phyloP scores from a whole-genome alignment of 2,329 filamentous ascomycete species.

The Hymenoscyphus infarciens region DNA sequence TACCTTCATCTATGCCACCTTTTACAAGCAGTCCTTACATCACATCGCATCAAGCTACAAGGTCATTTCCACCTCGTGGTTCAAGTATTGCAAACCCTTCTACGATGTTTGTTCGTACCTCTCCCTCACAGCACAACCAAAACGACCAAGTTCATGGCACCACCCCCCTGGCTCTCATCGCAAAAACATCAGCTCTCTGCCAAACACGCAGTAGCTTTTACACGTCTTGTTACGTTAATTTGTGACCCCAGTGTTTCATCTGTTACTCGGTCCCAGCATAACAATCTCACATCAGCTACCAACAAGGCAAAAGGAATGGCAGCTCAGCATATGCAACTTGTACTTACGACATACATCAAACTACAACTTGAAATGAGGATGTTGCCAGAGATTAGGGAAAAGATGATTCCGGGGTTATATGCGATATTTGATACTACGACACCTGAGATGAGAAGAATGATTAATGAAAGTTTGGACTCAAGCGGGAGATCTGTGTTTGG shows the following conservation, averaged over 20 bases:
- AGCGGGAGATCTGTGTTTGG: conserved; percentile 57
- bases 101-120: conserved; percentile 48
- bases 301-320: conserved; percentile 59
- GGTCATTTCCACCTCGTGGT: conserved; percentile 60
- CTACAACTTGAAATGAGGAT: conserved; percentile 56
- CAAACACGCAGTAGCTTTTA: conserved; percentile 48
- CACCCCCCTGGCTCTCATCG: conserved; percentile 38
- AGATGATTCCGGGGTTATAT: conserved; percentile 55
- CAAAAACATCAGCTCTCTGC: conserved; percentile 33
- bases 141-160: conserved; percentile 26
- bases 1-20: conserved; percentile 45
- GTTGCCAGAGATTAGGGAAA: conserved; percentile 48
- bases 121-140: conserved; percentile 31
- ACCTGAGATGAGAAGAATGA: conserved; percentile 50
- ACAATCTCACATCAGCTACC: conserved; percentile 55
- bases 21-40: conserved; percentile 53
- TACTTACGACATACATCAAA: conserved; percentile 58
- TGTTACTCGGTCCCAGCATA: conserved; percentile 43
- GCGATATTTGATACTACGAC: conserved; percentile 57
- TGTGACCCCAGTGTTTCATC: conserved; percentile 57
- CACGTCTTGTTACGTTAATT: conserved; percentile 54
- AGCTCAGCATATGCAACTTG: conserved; percentile 58
- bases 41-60: conserved; percentile 58
- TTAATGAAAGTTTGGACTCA: conserved; percentile 58
- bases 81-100: conserved; percentile 51